Conservation (phyloP, 805 yeast genomes). For the Yueomyces sp. region DNA sequence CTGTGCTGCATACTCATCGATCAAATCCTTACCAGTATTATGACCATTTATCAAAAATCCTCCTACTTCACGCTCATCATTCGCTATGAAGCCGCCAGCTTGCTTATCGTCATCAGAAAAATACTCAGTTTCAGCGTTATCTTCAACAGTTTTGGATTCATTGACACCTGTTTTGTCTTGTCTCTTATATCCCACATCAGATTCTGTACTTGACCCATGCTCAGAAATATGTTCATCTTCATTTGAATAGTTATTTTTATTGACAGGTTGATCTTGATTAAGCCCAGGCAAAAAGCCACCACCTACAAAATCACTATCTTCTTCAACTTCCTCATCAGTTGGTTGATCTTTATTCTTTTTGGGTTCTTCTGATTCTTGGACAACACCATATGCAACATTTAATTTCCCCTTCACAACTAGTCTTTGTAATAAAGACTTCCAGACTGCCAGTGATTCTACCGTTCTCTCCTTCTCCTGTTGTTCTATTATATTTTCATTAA, state of each 20-base stretch:
- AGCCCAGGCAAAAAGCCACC: background rate
- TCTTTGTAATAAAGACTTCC: constrained; percentile 25
- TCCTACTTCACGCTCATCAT: background rate
- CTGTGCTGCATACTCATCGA: background rate
- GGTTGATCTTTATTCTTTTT: constrained; percentile 4
- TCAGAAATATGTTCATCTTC: background rate
- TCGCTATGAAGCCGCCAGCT: constrained; percentile 1
- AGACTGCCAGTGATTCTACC: constrained; percentile 28
- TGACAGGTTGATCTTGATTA: background rate
- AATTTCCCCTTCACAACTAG: constrained; percentile 25
- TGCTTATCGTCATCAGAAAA: background rate
- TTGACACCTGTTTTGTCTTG: background rate
- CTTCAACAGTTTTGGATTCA: background rate
- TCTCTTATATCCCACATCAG: no score
- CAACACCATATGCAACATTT: constrained; percentile 33
- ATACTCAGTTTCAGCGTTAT: constrained; percentile 1
- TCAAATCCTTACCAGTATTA: background rate
- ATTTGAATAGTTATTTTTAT: no score
- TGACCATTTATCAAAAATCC: background rate
- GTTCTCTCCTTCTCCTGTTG: background rate
- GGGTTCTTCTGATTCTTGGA: constrained; percentile 3
- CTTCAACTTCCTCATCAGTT: constrained; percentile 9
- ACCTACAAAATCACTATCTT: background rate
- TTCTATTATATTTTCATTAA: constrained; percentile 30
- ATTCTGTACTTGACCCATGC: background rate